Conservation (phyloP, 2,329 filamentous ascomycete genomes). For the Cadophora sp. region DNA sequence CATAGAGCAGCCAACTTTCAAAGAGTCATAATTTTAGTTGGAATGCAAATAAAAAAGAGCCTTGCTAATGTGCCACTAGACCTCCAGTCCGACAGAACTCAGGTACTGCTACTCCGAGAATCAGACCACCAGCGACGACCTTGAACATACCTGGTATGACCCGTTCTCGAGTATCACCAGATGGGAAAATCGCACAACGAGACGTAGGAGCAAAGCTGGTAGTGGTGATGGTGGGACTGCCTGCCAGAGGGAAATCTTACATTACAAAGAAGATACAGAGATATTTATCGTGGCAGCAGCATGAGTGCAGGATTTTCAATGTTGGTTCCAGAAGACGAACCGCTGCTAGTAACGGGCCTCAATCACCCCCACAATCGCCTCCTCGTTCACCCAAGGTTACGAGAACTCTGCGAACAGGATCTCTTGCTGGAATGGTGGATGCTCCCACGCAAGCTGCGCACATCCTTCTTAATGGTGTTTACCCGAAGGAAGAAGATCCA, state of each 20-base stretch:
- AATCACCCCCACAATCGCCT: slow-evolving; percentile 32
- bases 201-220: slow-evolving; percentile 97
- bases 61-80: slow-evolving; percentile 49
- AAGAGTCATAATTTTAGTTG: slow-evolving; percentile 4
- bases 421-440: slow-evolving; percentile 38
- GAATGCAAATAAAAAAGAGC: slow-evolving; percentile 1
- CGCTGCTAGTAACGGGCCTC: slow-evolving; percentile 64
- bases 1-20: not conserved
- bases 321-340: slow-evolving; percentile 90
- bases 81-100: slow-evolving; percentile 76
- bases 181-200: slow-evolving; percentile 89
- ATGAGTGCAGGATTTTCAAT: slow-evolving; percentile 96
- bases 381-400: slow-evolving; percentile 39
- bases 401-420: slow-evolving; percentile 27
- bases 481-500: slow-evolving; percentile 32
- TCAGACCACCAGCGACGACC: slow-evolving; percentile 86
- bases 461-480: slow-evolving; percentile 61
- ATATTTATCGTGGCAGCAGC: slow-evolving; percentile 96
- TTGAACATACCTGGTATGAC: slow-evolving; percentile 97
- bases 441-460: slow-evolving; percentile 58
- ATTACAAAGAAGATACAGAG: slow-evolving; percentile 98
- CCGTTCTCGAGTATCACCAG: slow-evolving; percentile 91
- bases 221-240: slow-evolving; percentile 97
- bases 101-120: slow-evolving; percentile 76
- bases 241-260: slow-evolving; percentile 95